Conservation (phyloP, 805 yeast genomes). For the Nakazawaea anatomiae region DNA sequence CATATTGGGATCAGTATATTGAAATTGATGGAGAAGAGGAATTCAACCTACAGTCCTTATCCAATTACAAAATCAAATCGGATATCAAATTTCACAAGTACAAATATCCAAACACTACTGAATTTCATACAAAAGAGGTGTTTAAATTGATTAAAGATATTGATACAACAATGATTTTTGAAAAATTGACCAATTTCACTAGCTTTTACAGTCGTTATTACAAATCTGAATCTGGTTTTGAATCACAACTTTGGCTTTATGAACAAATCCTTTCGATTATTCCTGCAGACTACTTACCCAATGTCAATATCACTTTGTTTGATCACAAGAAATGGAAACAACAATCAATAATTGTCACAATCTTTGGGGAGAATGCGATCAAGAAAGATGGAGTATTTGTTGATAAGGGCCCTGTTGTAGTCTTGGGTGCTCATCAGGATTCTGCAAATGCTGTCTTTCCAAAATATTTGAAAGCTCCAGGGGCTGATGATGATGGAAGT, state of each 20-base stretch:
- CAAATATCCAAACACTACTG: conserved; percentile 45
- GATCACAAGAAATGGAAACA: conserved; percentile 73
- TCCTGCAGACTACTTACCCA: conserved; percentile 17
- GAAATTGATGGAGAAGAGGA: conserved; percentile 28
- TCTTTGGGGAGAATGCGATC: conserved; percentile 39
- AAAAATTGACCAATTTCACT: conserved; percentile 55
- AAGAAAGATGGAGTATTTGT: conserved; percentile 25
- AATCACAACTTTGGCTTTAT: conserved; percentile 67
- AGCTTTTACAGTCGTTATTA: conserved; percentile 75
- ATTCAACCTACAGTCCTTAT: conserved; percentile 19
- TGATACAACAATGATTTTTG: conserved; percentile 39
- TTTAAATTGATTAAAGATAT: conserved; percentile 35
- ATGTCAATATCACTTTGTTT: conserved; percentile 39
- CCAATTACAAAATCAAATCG: conserved; percentile 13
- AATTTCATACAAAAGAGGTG: conserved; percentile 31
- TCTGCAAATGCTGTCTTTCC: conserved; percentile 75
- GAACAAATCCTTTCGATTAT: conserved; percentile 32
- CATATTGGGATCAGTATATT: conserved; percentile 29
- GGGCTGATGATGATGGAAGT: conserved; percentile 93
- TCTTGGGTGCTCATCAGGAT: conserved; percentile 89
- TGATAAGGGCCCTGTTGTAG: conserved; percentile 38
- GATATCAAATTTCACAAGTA: conserved; percentile 21
- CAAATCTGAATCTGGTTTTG: conserved; percentile 62
- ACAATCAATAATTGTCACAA: conserved; percentile 62
- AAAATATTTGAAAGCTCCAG: conserved; percentile 67